These are phyloP conservation scores for Thielaviopsis punctulata DNA, from an alignment of 2,329 filamentous ascomycete species.

Conservation along the genomic window DNA sequence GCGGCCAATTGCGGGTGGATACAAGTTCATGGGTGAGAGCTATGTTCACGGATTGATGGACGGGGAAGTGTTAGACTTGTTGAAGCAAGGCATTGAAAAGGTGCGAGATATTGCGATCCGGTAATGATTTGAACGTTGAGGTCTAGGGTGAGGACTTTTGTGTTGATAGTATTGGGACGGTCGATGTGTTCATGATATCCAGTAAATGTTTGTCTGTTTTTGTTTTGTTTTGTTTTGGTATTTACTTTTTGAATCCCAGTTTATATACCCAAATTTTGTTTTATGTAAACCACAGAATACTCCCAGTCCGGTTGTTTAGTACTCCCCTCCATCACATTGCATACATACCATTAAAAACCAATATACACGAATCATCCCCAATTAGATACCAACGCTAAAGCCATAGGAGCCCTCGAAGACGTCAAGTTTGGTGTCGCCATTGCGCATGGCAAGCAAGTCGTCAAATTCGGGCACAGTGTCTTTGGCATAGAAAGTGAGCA, in stretches of 20 bases:
- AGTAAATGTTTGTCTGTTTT: not conserved
- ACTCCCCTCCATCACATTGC: too few species aligned
- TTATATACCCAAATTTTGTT: not conserved
- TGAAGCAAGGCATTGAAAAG: conserved; percentile 11
- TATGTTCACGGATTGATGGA: conserved; percentile 17
- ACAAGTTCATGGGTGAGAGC: conserved; percentile 15
- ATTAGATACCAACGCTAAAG: conserved; percentile 31
- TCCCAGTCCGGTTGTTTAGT: too few species aligned
- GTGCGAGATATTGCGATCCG: conserved; percentile 11
- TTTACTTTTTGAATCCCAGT: not conserved
- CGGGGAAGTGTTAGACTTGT: conserved; percentile 14
- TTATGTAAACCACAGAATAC: not conserved
- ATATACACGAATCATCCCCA: not conserved
- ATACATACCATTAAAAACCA: not conserved
- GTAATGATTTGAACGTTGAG: not conserved
- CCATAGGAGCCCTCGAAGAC: conserved; percentile 43
- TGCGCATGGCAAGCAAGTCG: conserved; percentile 36
- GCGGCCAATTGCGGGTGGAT: conserved; percentile 12
- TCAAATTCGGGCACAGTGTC: conserved; percentile 39
- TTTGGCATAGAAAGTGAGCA: conserved; percentile 57
- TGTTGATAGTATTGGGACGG: not conserved
- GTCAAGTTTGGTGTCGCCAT: conserved; percentile 29
- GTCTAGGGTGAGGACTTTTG: not conserved
- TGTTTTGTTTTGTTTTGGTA: not conserved
- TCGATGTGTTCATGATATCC: not conserved